Percentiles rank a stretch among this genome's conserved stretches.
Evolutionary conservation across 2,329 filamentous ascomycete genomes (phyloP).

Genomic region (Pseudocercospora ulei): DNA sequence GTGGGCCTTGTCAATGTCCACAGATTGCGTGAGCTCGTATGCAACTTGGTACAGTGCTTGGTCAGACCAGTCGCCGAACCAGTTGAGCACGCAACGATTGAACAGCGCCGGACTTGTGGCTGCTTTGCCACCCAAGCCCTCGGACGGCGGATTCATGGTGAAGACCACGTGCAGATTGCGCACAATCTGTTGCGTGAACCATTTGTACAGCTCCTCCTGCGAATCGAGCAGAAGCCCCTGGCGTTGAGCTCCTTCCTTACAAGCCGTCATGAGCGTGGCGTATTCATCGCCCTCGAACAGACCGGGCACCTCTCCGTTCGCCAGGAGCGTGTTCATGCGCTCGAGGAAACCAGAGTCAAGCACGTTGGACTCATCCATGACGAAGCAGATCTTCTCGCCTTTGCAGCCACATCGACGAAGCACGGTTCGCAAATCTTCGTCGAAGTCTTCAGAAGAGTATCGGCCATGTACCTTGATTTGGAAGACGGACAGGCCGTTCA

Average conservation of each 20-base stretch:
- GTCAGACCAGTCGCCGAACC: constrained; percentile 99
- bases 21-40: constrained; percentile 87
- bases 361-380: constrained; percentile 99
- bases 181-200: constrained; percentile 98
- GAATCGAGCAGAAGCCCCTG: constrained; percentile 93
- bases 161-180: constrained; percentile 99
- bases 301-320: constrained; percentile 97
- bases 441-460: constrained; percentile 96
- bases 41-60: constrained; percentile 97
- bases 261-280: constrained; percentile 96
- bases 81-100: constrained; percentile 99
- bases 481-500: constrained; percentile 98
- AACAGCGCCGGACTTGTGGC: constrained; percentile 96
- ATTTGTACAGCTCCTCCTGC: constrained; percentile 99
- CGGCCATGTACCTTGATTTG: constrained; percentile 99
- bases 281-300: constrained; percentile 99
- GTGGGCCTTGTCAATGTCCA: constrained; percentile 81
- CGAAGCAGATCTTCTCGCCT: constrained; percentile 99
- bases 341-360: constrained; percentile 97
- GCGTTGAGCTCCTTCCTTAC: constrained; percentile 93
- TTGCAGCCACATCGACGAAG: constrained; percentile 90
- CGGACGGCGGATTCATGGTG: constrained; percentile 98
- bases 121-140: constrained; percentile 87
- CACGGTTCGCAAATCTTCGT: constrained; percentile 91
- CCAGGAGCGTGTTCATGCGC: constrained; percentile 96